A percentile compares a stretch with the other conserved stretches of the same genome.
Evolutionary conservation across 768 basidiomycete species (phyloP).

Genomic region (Boletus insuetus): DNA sequence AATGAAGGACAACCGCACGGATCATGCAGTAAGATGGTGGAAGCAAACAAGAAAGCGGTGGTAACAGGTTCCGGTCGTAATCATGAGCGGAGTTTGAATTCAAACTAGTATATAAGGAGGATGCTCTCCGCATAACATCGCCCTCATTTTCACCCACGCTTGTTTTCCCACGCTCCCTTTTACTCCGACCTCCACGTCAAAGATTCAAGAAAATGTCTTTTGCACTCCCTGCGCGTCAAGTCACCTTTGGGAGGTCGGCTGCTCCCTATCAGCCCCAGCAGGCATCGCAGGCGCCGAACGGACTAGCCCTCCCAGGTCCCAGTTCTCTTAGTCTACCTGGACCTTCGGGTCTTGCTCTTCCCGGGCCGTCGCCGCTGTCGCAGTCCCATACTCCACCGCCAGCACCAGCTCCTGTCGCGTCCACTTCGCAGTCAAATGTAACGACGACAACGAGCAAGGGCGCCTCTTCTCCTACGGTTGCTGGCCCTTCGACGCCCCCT

Average conservation of each 20-base stretch:
- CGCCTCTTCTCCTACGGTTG: slow-evolving; percentile 40
- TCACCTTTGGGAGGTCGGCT: slow-evolving; percentile 71
- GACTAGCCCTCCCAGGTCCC: slow-evolving; percentile 53
- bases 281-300: slow-evolving; percentile 41
- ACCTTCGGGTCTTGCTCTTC: slow-evolving; percentile 45
- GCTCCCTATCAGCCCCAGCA: slow-evolving; percentile 43
- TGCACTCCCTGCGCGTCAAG: slow-evolving; percentile 73
- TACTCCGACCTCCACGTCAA: slow-evolving; percentile 19
- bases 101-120: slow-evolving; percentile 26
- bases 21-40: slow-evolving; percentile 24
- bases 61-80: slow-evolving; percentile 12
- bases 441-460: slow-evolving; percentile 30
- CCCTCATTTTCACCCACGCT: slow-evolving; percentile 25
- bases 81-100: slow-evolving; percentile 33
- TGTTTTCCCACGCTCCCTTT: slow-evolving; percentile 28
- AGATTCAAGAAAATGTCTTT: slow-evolving; percentile 44
- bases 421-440: slow-evolving; percentile 29
- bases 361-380: slow-evolving; percentile 57
- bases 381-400: slow-evolving; percentile 37
- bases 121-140: slow-evolving; percentile 9
- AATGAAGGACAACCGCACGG: slow-evolving; percentile 1
- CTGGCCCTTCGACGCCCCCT: slow-evolving; percentile 60
- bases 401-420: slow-evolving; percentile 1
- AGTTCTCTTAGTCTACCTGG: slow-evolving; percentile 45
- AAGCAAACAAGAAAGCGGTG: slow-evolving; percentile 21